These are phyloP conservation scores for Myxozyma neglecta DNA, from an alignment of 805 yeast genomes.

Conservation along the genomic window DNA sequence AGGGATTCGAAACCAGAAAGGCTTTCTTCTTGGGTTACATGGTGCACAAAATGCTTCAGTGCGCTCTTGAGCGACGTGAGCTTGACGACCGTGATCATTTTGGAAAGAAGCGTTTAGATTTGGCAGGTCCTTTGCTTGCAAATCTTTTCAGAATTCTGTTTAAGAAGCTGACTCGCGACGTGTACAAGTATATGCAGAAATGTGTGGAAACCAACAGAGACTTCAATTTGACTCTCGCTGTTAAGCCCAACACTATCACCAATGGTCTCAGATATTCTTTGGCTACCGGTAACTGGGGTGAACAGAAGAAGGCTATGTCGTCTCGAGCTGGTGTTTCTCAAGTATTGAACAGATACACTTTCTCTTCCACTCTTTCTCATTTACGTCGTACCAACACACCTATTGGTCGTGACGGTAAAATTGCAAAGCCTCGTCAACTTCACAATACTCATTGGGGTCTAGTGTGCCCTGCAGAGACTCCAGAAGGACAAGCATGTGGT, in stretches of 20 bases:
- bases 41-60: constrained; percentile 90
- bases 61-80: constrained; percentile 96
- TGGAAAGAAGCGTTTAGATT: constrained; percentile 96
- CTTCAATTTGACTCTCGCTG: constrained; percentile 93
- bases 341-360: constrained; percentile 95
- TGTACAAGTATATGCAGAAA: constrained; percentile 97
- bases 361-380: constrained; percentile 97
- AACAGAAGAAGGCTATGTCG: constrained; percentile 98
- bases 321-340: constrained; percentile 99
- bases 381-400: constrained; percentile 99
- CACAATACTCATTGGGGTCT: constrained; percentile 99
- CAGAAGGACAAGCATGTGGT: constrained; percentile 99
- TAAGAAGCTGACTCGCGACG: constrained; percentile 93
- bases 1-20: constrained; percentile 94
- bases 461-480: constrained; percentile 99
- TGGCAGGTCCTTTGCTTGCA: constrained; percentile 97
- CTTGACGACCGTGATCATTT: constrained; percentile 99
- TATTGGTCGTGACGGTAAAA: constrained; percentile 98
- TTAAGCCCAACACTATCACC: constrained; percentile 93
- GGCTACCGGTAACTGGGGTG: constrained; percentile 99
- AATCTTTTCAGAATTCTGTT: constrained; percentile 91
- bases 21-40: constrained; percentile 97
- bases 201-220: constrained; percentile 98
- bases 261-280: constrained; percentile 95
- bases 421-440: constrained; percentile 97